These are phyloP conservation scores for Phytophthora megakarya DNA, from an alignment of 352 stramenopile species.

Conservation along the genomic window DNA sequence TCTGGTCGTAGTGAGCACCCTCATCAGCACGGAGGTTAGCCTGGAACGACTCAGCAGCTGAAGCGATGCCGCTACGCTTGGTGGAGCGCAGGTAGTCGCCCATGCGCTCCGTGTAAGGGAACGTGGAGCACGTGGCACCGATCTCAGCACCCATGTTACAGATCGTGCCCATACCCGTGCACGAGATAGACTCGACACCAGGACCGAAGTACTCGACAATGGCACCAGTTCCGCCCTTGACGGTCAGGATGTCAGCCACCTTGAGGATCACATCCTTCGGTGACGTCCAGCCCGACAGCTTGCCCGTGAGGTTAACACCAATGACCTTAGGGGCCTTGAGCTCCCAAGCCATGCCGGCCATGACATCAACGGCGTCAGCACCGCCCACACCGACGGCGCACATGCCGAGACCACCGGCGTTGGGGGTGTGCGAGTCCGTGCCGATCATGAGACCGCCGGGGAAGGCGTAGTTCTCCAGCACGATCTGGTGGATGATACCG, in stretches of 20 bases:
- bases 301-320: conserved; percentile 93
- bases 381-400: conserved; percentile 93
- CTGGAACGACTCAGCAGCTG: conserved; percentile 86
- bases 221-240: conserved; percentile 93
- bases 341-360: conserved; percentile 94
- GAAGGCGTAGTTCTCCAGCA: conserved; percentile 96
- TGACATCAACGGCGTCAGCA: conserved; percentile 93
- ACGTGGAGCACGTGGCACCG: conserved; percentile 93
- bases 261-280: conserved; percentile 96
- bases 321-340: conserved; percentile 96
- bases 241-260: conserved; percentile 93
- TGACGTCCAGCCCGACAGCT: conserved; percentile 93
- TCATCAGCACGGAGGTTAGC: conserved; percentile 90
- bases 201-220: conserved; percentile 95
- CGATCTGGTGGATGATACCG: conserved; percentile 95
- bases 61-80: conserved; percentile 88
- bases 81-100: conserved; percentile 92
- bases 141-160: conserved; percentile 97
- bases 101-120: conserved; percentile 94
- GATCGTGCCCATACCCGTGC: conserved; percentile 95
- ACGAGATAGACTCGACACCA: conserved; percentile 93
- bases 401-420: conserved; percentile 93
- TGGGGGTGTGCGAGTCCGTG: conserved; percentile 94
- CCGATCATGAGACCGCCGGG: conserved; percentile 95
- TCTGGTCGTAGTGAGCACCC: conserved; percentile 92